Evolutionary conservation across 257 asterid genomes (phyloP), one percentile per base, ranked within the genome.

Genomic region (Ilex aquifolium): DNA sequence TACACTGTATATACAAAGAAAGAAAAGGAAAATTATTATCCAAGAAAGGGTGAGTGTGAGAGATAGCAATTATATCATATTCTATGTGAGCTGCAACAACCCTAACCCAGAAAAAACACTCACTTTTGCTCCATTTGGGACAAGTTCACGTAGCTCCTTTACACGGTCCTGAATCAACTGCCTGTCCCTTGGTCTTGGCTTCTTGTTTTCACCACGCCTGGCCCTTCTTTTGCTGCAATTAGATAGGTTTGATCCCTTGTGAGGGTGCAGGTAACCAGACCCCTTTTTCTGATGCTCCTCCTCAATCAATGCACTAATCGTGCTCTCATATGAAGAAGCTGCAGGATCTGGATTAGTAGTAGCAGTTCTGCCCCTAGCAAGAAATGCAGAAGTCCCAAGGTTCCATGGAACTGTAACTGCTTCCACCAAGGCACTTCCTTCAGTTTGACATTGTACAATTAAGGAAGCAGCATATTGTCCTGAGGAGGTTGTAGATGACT

Each of bases 151-250:
- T 60, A 92, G 85, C 78, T 87, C 96, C 81, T 89, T 89, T 76
- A 92, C 72, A 57, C 94, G 80, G 57, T 92, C 97, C 74, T 92
- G 96, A 67, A 92, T 87, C 85, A 89, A 77, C 69, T 92, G 99
- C 60, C 99, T 82, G 68, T 92, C 99, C 30, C 99, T 84, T 66
- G 99, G 99, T 73, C 85, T 85, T 62, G 88, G 72, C 78, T 73
- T 88, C 54, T 68, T 81, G 59, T 51, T 72, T 66, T 79, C 85
- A 55, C 80, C 77, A 50, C 61, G 14, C 46, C 69, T 62, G 54
- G 69, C 74, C 76, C 76, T 89, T 79, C 68, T 83, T 79, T 85
- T 89, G 62, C 75, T 75, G 73, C 72, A 63, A 63, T 59, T 62
- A 52, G 81, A 69, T 55, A 64, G 56, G 60, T 79, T 79, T 56